phyloP scores from a whole-genome alignment of 1,284 basidiomycete genomes.

The Grifola frondosa region DNA sequence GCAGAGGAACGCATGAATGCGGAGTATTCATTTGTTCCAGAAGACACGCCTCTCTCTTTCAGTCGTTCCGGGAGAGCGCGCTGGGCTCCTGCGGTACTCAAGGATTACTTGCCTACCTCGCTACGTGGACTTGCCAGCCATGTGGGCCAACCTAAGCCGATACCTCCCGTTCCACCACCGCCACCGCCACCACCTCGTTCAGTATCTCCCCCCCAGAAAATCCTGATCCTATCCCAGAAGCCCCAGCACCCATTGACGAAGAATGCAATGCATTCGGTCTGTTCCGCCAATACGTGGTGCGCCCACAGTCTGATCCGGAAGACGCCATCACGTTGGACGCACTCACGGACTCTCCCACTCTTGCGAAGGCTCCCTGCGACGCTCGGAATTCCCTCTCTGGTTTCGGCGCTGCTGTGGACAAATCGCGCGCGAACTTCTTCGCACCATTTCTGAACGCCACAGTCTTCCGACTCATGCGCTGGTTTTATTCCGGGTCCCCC shows the following conservation, averaged over 20 bases:
- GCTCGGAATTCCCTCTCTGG: not conserved
- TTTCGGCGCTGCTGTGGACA: not conserved
- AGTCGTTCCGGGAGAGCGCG: too few species aligned
- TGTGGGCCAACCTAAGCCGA: conserved; percentile 5
- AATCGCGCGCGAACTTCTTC: not conserved
- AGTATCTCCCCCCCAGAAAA: not conserved
- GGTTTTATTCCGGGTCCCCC: conserved; percentile 9
- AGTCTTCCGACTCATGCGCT: conserved; percentile 4
- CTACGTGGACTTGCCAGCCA: conserved; percentile 7
- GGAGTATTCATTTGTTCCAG: too few species aligned
- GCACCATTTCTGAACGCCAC: conserved; percentile 10
- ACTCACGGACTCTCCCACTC: not conserved
- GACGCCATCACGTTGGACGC: not conserved
- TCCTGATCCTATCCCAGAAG: not conserved
- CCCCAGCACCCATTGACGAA: not conserved
- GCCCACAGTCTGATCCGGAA: conserved; percentile 5
- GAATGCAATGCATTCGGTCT: not conserved
- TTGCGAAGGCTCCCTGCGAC: not conserved
- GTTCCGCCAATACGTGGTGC: conserved; percentile 4
- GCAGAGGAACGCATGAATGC: too few species aligned
- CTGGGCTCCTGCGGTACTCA: too few species aligned
- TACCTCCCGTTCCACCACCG: conserved; percentile 1
- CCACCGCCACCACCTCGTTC: conserved; percentile 1
- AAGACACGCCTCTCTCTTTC: too few species aligned
- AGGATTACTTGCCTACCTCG: conserved; percentile 5